Percentiles rank a stretch among this genome's conserved stretches.
These are phyloP conservation scores for Paracorniculantispora psalliotae DNA, from an alignment of 2,329 filamentous ascomycete species.

Conservation along the genomic window DNA sequence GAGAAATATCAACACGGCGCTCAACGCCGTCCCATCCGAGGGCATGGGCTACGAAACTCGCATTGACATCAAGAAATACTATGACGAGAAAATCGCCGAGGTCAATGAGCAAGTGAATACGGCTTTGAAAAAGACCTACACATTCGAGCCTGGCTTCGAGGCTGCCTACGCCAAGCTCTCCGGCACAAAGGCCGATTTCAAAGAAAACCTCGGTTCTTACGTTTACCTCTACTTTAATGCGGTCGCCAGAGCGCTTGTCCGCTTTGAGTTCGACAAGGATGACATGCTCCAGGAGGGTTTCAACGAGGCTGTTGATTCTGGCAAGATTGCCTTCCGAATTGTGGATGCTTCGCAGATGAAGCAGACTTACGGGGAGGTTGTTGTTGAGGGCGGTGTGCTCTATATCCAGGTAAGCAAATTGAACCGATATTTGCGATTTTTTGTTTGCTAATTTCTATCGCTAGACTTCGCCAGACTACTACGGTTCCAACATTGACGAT, in stretches of 20 bases:
- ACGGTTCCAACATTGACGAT: conserved; percentile 33
- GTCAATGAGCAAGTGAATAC: conserved; percentile 34
- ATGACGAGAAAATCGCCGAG: conserved; percentile 35
- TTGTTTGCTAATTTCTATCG: not conserved
- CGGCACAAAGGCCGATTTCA: conserved; percentile 30
- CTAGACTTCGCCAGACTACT: conserved; percentile 31
- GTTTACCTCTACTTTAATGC: conserved; percentile 40
- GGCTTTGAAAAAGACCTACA: conserved; percentile 37
- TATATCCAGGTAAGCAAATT: conserved; percentile 41
- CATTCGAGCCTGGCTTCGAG: conserved; percentile 45
- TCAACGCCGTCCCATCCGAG: conserved; percentile 33
- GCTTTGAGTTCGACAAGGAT: conserved; percentile 42
- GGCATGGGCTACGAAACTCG: conserved; percentile 41
- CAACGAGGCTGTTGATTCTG: conserved; percentile 40
- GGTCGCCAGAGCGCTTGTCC: conserved; percentile 36
- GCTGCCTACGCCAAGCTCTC: conserved; percentile 36
- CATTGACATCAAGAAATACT: conserved; percentile 37
- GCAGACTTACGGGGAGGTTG: conserved; percentile 39
- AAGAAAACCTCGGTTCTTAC: conserved; percentile 37
- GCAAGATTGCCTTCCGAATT: conserved; percentile 40
- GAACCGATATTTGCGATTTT: not conserved
- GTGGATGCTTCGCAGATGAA: conserved; percentile 39
- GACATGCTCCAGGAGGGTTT: conserved; percentile 46
- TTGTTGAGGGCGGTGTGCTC: conserved; percentile 44
- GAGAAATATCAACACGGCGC: conserved; percentile 36